Conservation (phyloP, 768 basidiomycete genomes). For the Clavulina sp. region DNA sequence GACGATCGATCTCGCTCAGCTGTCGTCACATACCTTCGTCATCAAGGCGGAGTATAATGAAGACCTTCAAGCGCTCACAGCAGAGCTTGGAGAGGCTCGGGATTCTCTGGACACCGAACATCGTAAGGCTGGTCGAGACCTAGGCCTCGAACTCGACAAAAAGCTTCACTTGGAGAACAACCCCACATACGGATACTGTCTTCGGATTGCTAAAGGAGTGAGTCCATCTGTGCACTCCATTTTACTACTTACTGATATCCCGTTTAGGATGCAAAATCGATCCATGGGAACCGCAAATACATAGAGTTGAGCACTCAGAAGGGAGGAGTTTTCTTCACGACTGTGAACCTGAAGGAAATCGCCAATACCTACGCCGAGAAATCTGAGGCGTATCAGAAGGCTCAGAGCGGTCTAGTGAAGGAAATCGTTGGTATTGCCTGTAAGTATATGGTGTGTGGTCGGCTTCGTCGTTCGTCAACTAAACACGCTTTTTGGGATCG, state of each 20-base stretch:
- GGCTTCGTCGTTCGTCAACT: not conserved
- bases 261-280: conserved; percentile 55
- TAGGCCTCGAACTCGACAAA: conserved; percentile 76
- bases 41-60: conserved; percentile 87
- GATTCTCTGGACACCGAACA: conserved; percentile 79
- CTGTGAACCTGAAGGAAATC: conserved; percentile 47
- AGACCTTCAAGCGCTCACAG: conserved; percentile 46
- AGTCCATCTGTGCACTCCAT: conserved; percentile 14
- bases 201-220: conserved; percentile 82
- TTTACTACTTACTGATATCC: not conserved
- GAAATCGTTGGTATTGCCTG: conserved; percentile 87
- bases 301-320: conserved; percentile 75
- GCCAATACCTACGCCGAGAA: conserved; percentile 57
- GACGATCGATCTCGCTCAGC: conserved; percentile 77
- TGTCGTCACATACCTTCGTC: conserved; percentile 59
- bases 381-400: conserved; percentile 49
- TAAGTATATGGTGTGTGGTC: conserved; percentile 22
- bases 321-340: conserved; percentile 79
- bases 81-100: conserved; percentile 48
- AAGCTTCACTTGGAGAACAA: conserved; percentile 93
- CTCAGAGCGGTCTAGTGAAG: conserved; percentile 70
- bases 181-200: conserved; percentile 76
- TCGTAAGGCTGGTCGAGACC: conserved; percentile 41
- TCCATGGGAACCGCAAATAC: conserved; percentile 48
- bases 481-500: not conserved